These are phyloP conservation scores for Ustilago hordei DNA, from an alignment of 1,284 basidiomycete genomes.

Conservation along the genomic window DNA sequence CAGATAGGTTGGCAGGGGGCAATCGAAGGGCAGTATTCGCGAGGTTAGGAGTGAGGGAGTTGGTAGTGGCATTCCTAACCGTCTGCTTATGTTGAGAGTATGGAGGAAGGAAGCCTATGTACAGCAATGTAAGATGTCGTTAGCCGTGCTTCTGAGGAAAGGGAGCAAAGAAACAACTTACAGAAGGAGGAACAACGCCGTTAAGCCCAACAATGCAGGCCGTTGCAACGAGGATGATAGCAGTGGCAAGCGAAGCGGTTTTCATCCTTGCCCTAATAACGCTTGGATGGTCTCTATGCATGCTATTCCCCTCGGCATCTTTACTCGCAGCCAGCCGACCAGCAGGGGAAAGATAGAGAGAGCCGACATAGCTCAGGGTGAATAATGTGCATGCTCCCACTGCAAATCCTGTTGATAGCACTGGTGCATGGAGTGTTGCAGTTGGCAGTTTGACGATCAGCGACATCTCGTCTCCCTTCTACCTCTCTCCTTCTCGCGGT, in stretches of 20 bases:
- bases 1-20: constrained; percentile 25
- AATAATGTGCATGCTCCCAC: constrained; percentile 58
- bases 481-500: too few relatives aligned
- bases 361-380: constrained; percentile 71
- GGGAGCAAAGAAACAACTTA: constrained; percentile 13
- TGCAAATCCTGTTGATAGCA: constrained; percentile 30
- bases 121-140: not conserved
- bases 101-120: constrained; percentile 28
- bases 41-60: constrained; percentile 43
- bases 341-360: constrained; percentile 71
- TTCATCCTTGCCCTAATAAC: constrained; percentile 52
- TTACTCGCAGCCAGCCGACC: constrained; percentile 26
- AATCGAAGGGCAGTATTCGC: constrained; percentile 44
- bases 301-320: constrained; percentile 24
- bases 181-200: constrained; percentile 14
- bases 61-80: constrained; percentile 56
- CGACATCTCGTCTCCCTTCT: constrained; percentile 23
- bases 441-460: constrained; percentile 22
- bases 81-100: constrained; percentile 31
- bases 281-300: constrained; percentile 50
- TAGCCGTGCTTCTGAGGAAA: too few relatives aligned
- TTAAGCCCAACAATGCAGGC: constrained; percentile 28
- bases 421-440: constrained; percentile 13
- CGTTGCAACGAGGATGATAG: constrained; percentile 19
- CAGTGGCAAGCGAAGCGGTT: constrained; percentile 39